Base-by-base conservation (phyloP, 768 basidiomycete genomes). In the Pholiota conissans region DNA sequence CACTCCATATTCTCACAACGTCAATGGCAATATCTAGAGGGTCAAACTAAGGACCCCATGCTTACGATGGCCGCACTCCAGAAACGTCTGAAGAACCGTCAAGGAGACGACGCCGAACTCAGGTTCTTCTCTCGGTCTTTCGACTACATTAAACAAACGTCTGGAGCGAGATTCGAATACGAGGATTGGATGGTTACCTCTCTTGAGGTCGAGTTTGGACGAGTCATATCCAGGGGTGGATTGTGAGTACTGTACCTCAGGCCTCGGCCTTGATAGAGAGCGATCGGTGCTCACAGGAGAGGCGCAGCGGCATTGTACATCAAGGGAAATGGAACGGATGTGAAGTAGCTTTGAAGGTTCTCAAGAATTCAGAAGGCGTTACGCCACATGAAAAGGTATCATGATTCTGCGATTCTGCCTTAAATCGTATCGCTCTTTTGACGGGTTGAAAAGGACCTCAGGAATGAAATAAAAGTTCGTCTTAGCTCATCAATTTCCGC, bases 201-300 rank as follows among this genome's bases (percentile, higher is more conserved):
- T 2, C 61, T 63, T 10, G 66, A 67, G 10, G 63, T 68, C 20
- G 64, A 65, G 9, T 27, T 61, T 27, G 61, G 62, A n/a, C 49
- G 28, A 10, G 40, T 46, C 20, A 65, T 68, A 39, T 64, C 62
- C 3, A 13, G 45, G 13, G 65, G 67, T 5, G 60, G 54, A 11
- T 67, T 67, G 62, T 61, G 30, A 22, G 62, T 63, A 5, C 24
- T 30, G 10, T 37, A 18, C 4, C 35, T 42, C 3, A 54, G 26
- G 6, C 27, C 20, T 45, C 5, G 34, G 3, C 6, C 22, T 45
- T 26, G 1, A 39, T n/a, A 18, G 37, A 39, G 20, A 18, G 37
- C n/a, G 37, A 13, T 6, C n/a, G 8, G 5, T 45, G 18, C 22
- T 45, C 22, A 45, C 22, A 11, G 2, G 18, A 24, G 11, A 26